These are phyloP conservation scores for Musa beccarii DNA, from an alignment of 176 grass and related monocot genomes.

Conservation along the genomic window DNA sequence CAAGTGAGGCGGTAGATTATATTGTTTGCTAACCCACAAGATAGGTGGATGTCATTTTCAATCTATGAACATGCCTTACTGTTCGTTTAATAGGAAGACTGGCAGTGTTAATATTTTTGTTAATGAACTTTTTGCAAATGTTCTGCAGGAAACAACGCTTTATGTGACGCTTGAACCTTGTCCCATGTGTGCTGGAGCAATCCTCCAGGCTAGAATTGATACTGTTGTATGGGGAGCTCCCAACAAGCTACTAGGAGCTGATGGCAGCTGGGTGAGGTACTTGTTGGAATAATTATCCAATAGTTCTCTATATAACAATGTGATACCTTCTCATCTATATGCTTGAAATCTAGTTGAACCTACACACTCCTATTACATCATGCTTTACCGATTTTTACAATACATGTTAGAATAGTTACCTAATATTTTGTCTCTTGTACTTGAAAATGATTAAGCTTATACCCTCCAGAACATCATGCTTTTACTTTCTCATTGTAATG, in stretches of 20 bases:
- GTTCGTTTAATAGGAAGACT: background rate
- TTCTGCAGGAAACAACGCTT: conserved; percentile 70
- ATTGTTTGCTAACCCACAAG: background rate
- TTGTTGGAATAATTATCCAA: background rate
- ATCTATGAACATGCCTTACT: conserved; percentile 1
- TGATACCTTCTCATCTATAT: too few relatives aligned
- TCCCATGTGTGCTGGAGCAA: conserved; percentile 91
- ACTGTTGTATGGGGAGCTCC: conserved; percentile 93
- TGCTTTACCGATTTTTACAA: too few relatives aligned
- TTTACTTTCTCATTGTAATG: too few relatives aligned
- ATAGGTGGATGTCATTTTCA: background rate
- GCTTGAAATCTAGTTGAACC: too few relatives aligned
- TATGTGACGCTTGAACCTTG: conserved; percentile 97
- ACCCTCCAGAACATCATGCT: too few relatives aligned
- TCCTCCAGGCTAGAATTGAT: conserved; percentile 92
- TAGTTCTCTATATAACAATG: background rate
- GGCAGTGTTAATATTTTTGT: too few relatives aligned
- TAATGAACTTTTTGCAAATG: conserved; percentile 13
- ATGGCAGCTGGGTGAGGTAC: conserved; percentile 99
- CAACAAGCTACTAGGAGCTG: conserved; percentile 89
- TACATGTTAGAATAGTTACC: background rate
- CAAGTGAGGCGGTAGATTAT: background rate
- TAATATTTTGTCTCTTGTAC: background rate
- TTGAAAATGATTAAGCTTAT: too few relatives aligned
- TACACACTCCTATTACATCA: too few relatives aligned